Conservation (phyloP, 2,329 filamentous ascomycete genomes). For the Fusarium sp. region DNA sequence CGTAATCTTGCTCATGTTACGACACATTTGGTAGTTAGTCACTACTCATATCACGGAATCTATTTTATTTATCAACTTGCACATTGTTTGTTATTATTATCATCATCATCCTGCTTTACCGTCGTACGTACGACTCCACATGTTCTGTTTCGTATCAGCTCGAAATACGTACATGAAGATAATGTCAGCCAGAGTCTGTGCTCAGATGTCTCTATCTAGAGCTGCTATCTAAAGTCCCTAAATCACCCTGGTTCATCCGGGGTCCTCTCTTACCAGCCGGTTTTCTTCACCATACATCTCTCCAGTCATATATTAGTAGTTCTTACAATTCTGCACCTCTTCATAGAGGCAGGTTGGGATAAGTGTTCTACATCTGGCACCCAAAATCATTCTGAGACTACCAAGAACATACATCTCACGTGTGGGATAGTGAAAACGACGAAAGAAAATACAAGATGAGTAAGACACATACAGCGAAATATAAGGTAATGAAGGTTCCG, state of each 20-base stretch:
- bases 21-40: slow-evolving; percentile 26
- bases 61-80: slow-evolving; percentile 30
- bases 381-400: not conserved
- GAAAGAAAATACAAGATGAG: not conserved
- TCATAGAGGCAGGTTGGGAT: not conserved
- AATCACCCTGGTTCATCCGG: not conserved
- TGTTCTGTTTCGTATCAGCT: not conserved
- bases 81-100: not conserved
- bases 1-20: slow-evolving; percentile 12
- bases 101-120: not conserved
- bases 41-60: slow-evolving; percentile 23
- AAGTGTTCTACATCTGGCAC: not conserved
- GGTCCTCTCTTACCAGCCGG: not conserved
- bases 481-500: not conserved
- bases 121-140: not conserved
- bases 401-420: not conserved
- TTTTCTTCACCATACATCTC: not conserved
- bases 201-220: not conserved
- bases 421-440: not conserved
- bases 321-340: not conserved
- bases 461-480: not conserved
- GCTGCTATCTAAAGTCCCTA: not conserved
- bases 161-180: too few relatives aligned
- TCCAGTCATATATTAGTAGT: not conserved
- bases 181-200: not conserved